Conservation (phyloP, 768 basidiomycete species). For the Baorangia bicolor region DNA sequence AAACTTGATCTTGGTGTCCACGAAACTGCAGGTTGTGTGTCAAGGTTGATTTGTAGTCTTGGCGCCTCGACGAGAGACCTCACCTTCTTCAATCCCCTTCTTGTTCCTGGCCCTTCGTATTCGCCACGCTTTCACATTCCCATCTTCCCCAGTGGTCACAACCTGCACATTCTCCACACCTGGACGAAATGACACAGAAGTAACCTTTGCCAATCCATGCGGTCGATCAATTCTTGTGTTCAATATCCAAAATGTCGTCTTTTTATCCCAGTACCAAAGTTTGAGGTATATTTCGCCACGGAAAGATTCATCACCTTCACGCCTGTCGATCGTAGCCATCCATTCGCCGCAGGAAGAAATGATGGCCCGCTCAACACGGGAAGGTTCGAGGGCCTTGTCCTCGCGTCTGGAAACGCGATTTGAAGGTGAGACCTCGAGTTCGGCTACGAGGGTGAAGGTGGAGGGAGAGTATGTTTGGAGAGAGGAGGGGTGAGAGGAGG, state of each 20-base stretch:
- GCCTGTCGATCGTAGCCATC: slow-evolving; percentile 88
- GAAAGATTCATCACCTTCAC: slow-evolving; percentile 65
- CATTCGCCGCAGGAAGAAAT: slow-evolving; percentile 74
- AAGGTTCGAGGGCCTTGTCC: slow-evolving; percentile 71
- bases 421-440: slow-evolving; percentile 91
- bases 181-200: slow-evolving; percentile 70
- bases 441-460: slow-evolving; percentile 68
- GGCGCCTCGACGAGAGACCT: slow-evolving; percentile 17
- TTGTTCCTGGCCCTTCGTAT: slow-evolving; percentile 47
- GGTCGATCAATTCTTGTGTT: slow-evolving; percentile 90
- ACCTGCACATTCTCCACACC: slow-evolving; percentile 42
- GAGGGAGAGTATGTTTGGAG: slow-evolving; percentile 85
- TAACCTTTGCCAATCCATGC: slow-evolving; percentile 66
- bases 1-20: slow-evolving; percentile 83
- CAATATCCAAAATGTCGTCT: slow-evolving; percentile 61
- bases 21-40: slow-evolving; percentile 34
- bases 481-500: slow-evolving; percentile 94
- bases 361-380: slow-evolving; percentile 67
- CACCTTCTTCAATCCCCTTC: slow-evolving; percentile 53
- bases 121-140: slow-evolving; percentile 80
- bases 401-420: slow-evolving; percentile 86
- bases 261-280: slow-evolving; percentile 83
- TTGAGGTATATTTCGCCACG: slow-evolving; percentile 79
- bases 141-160: slow-evolving; percentile 75
- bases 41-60: neutral